Base-by-base conservation (phyloP, 305 asterid genomes). In the Fraxinus sp. region DNA sequence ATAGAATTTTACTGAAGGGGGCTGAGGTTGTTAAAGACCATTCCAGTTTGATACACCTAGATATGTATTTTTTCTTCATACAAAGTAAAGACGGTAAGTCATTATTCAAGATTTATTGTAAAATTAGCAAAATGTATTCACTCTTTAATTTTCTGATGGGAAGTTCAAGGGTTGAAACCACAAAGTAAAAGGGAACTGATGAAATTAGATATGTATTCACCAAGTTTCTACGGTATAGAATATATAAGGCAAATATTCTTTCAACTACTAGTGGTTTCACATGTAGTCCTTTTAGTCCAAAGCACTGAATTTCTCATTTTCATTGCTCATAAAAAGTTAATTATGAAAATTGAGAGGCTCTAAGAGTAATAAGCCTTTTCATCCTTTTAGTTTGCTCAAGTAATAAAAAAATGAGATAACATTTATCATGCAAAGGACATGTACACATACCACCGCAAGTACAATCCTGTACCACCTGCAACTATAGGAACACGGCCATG, bases 381-480 rank as follows among this genome's bases (percentile, higher is more conserved):
- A 16, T 36, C 36, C 3, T 24, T 64, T 24, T 24, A 64, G 73
- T 24, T 64, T 24, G 73, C 20, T n/a, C 66, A 39, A 77, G 46
- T n/a, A 66, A n/a, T 26, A 24, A 43, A 71, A 77, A 46, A 46
- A 77, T 16, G 64, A 81, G 70, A 74, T 30, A 77, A 78, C 75
- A 80, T 59, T 46, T 24, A n/a, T 72, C 18, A 18, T 64, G 46
- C 26, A 82, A 46, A 26, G 11, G 26, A 77, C 49, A 49, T 62
- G 18, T 82, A 11, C 76, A 81, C 92, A 81, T 94, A 96, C 99
- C 99, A 96, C 43, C 99, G 93, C 84, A 96, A 89, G 91, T 94
- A 96, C 88, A 96, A 82, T 83, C 99, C 99, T 57, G 98, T 96
- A 73, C 99, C 99, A 18, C 99, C 99, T 11, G 96, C 89, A 81